A percentile compares a stretch with the other conserved stretches of the same genome.
Evolutionary conservation across 257 asterid species (phyloP).

Genomic region (Fraxinus quadrangulata): DNA sequence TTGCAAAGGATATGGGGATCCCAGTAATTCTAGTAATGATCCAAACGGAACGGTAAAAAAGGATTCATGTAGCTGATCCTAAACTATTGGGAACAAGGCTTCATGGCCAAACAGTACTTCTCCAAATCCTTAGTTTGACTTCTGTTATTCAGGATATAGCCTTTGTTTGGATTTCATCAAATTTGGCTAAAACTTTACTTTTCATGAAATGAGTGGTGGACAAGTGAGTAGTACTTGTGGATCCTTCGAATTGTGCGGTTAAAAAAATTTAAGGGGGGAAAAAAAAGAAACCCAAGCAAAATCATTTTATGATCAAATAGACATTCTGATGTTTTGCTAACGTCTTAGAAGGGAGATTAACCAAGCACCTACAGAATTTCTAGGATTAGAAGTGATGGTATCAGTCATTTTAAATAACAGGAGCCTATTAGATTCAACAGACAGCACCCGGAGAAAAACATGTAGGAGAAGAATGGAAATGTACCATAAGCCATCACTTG

Average conservation of each 20-base stretch:
- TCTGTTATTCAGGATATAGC: neutral
- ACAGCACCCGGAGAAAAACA: neutral
- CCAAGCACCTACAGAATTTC: neutral
- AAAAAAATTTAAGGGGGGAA: too few species aligned
- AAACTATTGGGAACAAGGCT: neutral
- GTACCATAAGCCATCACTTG: neutral
- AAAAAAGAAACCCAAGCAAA: too few species aligned
- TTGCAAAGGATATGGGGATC: neutral
- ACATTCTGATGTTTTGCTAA: neutral
- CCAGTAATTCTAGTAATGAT: neutral
- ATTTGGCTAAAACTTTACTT: too few species aligned
- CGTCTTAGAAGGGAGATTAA: neutral
- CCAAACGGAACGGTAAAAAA: neutral
- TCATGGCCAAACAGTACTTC: neutral
- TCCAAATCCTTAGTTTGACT: neutral
- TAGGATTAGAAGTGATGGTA: neutral
- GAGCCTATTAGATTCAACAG: neutral
- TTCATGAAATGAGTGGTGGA: too few species aligned
- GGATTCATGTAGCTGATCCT: neutral
- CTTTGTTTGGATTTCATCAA: too few species aligned
- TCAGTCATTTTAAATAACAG: neutral
- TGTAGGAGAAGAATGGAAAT: neutral
- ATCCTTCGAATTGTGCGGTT: too few species aligned
- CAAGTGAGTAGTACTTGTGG: too few species aligned
- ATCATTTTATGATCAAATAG: neutral